Base-by-base conservation (phyloP, 352 stramenopile species). In the Pythium rhizo-oryzae region DNA sequence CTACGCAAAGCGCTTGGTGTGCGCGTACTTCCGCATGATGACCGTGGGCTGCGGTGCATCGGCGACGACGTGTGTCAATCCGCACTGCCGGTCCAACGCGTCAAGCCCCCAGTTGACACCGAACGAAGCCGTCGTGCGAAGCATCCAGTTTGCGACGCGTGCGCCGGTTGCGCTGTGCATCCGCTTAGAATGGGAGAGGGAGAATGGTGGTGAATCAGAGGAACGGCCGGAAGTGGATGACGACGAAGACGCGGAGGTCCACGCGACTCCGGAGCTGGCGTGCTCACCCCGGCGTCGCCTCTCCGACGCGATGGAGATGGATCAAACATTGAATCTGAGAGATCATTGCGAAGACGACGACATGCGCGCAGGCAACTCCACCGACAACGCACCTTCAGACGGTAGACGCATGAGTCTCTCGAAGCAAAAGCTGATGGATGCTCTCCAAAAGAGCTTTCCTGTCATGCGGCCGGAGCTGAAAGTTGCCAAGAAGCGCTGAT, bases 341-440 rank as follows among this genome's bases (percentile, higher is more conserved):
- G 61, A 49, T 16, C 41, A 19, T 33, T 12, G 37, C 19, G 58
- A 9, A 37, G 47, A 30, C 46, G 16, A 61, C 60, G 47, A 77
- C 24, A 11, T 55, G 23, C 55, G 12, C 7, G 21, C 7, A 21
- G 28, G 30, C 25, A 37, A 70, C 21, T 18, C 71, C 30, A 46
- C 39, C 19, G 50, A 57, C 16, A 49, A 33, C 8, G 13, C 4
- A 4, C 18, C 30, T 18, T 21, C 9, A 9, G 35, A 62, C 9
- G 44, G 69, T 50, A 56, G 79, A 46, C 72, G 60, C 46, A 59
- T 81, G 30, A 90, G 82, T 78, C 75, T 82, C 39, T 79, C 75
- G 21, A 93, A 93, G 71, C 72, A 90, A 57, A 90, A 89, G 65
- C 74, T 93, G 21, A 70, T 91, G 24, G 74, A 89, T 35, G 84